Conservation (phyloP, 352 stramenopile genomes). For the Pythium phragmiticola region DNA sequence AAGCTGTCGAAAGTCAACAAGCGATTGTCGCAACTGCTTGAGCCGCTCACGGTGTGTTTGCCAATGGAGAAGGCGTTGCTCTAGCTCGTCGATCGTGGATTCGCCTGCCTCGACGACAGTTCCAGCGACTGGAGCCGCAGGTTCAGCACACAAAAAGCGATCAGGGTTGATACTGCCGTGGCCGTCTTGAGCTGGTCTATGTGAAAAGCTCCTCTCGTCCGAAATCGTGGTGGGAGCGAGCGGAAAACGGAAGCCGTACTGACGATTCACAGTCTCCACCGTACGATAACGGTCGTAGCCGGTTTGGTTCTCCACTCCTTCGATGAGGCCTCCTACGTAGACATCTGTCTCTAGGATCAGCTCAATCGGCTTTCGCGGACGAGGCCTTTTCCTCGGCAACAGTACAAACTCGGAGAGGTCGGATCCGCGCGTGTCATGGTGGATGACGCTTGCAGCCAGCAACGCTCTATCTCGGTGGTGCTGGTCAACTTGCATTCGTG, state of each 20-base stretch:
- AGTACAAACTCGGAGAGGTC: conserved; percentile 36
- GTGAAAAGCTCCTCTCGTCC: not conserved
- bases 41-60: conserved; percentile 13
- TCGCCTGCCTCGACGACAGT: not conserved
- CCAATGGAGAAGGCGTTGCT: conserved; percentile 24
- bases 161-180: not conserved
- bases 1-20: conserved; percentile 21
- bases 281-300: not conserved
- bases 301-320: not conserved
- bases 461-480: not conserved
- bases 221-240: not conserved
- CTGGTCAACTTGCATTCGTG: not conserved
- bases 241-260: conserved; percentile 27
- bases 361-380: conserved; percentile 37
- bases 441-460: not conserved
- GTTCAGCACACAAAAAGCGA: not conserved
- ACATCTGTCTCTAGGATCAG: conserved; percentile 24
- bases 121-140: not conserved
- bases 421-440: not conserved
- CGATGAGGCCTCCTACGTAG: not conserved
- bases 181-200: not conserved
- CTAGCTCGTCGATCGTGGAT: conserved; percentile 22
- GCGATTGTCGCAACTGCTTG: conserved; percentile 26
- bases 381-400: conserved; percentile 32
- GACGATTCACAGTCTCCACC: conserved; percentile 16